Percentiles rank a stretch among this genome's conserved stretches.
These are phyloP conservation scores for Thoreauomyces humboldtii DNA, from an alignment of 192 early-diverging fungal species.

Conservation along the genomic window DNA sequence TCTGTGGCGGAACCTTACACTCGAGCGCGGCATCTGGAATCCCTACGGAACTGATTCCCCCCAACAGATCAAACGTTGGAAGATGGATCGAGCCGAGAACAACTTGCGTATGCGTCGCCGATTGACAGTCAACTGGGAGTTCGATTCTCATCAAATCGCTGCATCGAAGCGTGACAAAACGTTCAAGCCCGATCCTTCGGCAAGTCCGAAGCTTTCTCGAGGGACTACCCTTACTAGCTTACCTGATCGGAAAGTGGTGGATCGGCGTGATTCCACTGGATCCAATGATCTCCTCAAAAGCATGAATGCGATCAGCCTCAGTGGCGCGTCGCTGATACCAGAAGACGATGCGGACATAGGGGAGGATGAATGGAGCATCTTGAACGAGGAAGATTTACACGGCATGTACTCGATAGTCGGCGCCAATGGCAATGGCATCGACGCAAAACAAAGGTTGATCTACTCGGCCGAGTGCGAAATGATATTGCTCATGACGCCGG, in stretches of 20 bases:
- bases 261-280: constrained; percentile 5
- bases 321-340: neutral
- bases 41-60: neutral
- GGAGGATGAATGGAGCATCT: constrained; percentile 44
- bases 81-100: constrained; percentile 45
- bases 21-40: constrained; percentile 45
- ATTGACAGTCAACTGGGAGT: constrained; percentile 41
- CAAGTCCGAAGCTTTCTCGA: constrained; percentile 7
- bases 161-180: constrained; percentile 37
- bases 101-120: constrained; percentile 39
- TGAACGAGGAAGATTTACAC: constrained; percentile 32
- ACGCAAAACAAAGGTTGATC: constrained; percentile 25
- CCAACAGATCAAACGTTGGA: constrained; percentile 20
- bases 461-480: constrained; percentile 40
- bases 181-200: constrained; percentile 6
- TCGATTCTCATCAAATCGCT: constrained; percentile 45
- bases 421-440: neutral
- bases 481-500: constrained; percentile 48
- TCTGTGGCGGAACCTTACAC: constrained; percentile 31
- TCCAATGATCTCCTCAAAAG: constrained; percentile 22
- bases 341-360: constrained; percentile 20
- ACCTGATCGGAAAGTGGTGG: neutral
- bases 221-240: neutral
- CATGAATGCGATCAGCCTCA: neutral
- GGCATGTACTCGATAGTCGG: neutral